A percentile compares a stretch with the other conserved stretches of the same genome.
Evolutionary conservation across 1,284 basidiomycete genomes (phyloP).

Genomic region (Meripilus lineatus): DNA sequence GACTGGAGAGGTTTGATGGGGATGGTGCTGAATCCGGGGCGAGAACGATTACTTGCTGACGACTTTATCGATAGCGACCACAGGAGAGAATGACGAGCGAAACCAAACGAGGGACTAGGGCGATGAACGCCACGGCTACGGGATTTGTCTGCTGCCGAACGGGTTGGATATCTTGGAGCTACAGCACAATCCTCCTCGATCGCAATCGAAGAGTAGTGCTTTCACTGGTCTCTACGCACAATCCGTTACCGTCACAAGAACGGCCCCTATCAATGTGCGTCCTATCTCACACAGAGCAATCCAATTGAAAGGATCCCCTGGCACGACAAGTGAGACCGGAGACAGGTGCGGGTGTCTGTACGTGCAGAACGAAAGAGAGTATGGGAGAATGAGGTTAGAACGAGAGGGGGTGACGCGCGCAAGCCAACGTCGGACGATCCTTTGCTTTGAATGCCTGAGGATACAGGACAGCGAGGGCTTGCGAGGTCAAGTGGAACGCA

Average conservation of each 20-base stretch:
- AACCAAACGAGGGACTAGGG: conserved; percentile 5
- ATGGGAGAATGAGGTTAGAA: conserved; percentile 7
- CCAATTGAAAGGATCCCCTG: neutral
- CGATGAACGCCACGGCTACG: conserved; percentile 2
- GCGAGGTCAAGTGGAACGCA: conserved; percentile 25
- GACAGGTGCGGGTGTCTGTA: conserved; percentile 4
- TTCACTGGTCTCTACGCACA: neutral
- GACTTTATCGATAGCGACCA: neutral
- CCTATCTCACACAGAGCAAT: too few relatives aligned
- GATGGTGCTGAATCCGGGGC: conserved; percentile 5
- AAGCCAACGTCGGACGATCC: conserved; percentile 23
- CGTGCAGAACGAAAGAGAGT: conserved; percentile 5
- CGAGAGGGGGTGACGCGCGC: conserved; percentile 11
- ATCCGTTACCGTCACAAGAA: neutral
- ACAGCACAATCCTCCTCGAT: conserved; percentile 2
- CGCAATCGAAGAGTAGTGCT: conserved; percentile 7
- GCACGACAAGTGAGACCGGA: neutral
- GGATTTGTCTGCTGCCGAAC: too few relatives aligned
- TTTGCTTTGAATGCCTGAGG: conserved; percentile 22
- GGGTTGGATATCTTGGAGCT: neutral
- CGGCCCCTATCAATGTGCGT: neutral
- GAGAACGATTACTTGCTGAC: conserved; percentile 7
- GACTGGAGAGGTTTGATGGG: neutral
- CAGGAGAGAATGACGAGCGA: conserved; percentile 12
- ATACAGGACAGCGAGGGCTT: conserved; percentile 16